Conservation (phyloP, 257 asterid species). For the Rauvolfia tetraphylla region DNA sequence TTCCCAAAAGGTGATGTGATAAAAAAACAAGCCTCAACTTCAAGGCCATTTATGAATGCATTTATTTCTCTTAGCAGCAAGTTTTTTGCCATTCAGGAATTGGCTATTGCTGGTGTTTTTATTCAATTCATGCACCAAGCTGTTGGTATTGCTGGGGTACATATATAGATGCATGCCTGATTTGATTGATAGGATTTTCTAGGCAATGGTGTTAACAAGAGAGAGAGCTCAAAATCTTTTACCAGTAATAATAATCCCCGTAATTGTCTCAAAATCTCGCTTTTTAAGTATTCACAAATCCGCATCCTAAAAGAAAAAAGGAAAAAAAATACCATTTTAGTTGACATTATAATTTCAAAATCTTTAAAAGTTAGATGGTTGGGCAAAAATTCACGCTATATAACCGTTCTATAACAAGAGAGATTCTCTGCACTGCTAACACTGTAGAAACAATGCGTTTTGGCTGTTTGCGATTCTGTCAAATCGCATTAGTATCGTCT, state of each 20-base stretch:
- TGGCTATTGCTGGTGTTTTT: neutral
- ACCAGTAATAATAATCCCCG: too few relatives aligned
- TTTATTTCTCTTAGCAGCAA: neutral
- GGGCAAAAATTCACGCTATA: too few relatives aligned
- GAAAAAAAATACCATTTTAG: too few relatives aligned
- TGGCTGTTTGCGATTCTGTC: neutral
- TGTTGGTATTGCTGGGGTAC: too few relatives aligned
- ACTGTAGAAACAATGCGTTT: neutral
- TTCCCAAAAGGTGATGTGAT: neutral
- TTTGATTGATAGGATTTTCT: constrained; percentile 3
- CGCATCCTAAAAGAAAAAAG: too few relatives aligned
- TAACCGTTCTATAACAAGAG: too few relatives aligned
- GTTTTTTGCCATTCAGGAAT: neutral
- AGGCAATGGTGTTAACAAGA: neutral
- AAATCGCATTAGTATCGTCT: neutral
- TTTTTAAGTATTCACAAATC: too few relatives aligned
- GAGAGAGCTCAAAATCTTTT: neutral
- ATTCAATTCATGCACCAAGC: neutral
- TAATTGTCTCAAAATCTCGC: too few relatives aligned
- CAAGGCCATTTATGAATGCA: constrained; percentile 20
- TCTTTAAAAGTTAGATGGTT: too few relatives aligned
- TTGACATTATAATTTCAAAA: too few relatives aligned
- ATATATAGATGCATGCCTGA: constrained; percentile 6
- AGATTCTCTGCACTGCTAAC: neutral
- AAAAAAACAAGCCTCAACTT: constrained; percentile 8